Evolutionary conservation across 2,329 filamentous ascomycete genomes (phyloP).

Genomic region (Alternaria alternata): DNA sequence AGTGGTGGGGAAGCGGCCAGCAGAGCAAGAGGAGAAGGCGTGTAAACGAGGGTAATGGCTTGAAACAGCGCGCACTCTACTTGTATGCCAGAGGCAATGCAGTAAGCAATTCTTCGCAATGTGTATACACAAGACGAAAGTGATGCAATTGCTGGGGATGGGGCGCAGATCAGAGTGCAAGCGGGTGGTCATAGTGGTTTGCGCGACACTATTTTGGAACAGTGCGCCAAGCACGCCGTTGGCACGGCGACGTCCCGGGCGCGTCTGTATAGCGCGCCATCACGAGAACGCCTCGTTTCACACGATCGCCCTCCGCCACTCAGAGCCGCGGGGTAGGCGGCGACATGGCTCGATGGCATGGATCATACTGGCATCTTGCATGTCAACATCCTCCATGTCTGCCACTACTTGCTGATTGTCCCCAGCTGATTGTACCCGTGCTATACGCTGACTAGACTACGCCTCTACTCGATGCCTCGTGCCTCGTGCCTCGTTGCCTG

Average conservation of each 20-base stretch:
- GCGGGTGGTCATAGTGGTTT: slow-evolving; percentile 29
- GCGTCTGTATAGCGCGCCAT: slow-evolving; percentile 22
- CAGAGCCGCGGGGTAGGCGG: slow-evolving; percentile 15
- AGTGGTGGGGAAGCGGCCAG: slow-evolving; percentile 20
- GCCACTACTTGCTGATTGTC: neutral
- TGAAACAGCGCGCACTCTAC: slow-evolving; percentile 2
- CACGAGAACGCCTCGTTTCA: slow-evolving; percentile 36
- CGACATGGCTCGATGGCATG: slow-evolving; percentile 9
- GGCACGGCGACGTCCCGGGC: slow-evolving; percentile 25
- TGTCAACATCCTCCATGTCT: slow-evolving; percentile 36
- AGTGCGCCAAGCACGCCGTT: neutral
- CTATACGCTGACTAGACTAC: neutral
- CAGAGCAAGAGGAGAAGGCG: neutral
- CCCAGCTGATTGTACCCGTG: neutral
- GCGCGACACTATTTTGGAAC: slow-evolving; percentile 29
- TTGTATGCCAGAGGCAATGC: neutral
- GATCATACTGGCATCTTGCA: slow-evolving; percentile 12
- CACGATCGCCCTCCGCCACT: slow-evolving; percentile 30
- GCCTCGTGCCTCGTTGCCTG: neutral
- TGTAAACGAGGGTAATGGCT: slow-evolving; percentile 18
- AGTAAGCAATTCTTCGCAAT: slow-evolving; percentile 3
- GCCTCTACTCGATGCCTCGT: neutral
- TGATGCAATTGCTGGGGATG: slow-evolving; percentile 40
- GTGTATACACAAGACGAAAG: slow-evolving; percentile 21
- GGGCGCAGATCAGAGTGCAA: slow-evolving; percentile 24